These are phyloP conservation scores for Stephanocyclus meneghinianus DNA, from an alignment of 352 stramenopile genomes.

Conservation along the genomic window DNA sequence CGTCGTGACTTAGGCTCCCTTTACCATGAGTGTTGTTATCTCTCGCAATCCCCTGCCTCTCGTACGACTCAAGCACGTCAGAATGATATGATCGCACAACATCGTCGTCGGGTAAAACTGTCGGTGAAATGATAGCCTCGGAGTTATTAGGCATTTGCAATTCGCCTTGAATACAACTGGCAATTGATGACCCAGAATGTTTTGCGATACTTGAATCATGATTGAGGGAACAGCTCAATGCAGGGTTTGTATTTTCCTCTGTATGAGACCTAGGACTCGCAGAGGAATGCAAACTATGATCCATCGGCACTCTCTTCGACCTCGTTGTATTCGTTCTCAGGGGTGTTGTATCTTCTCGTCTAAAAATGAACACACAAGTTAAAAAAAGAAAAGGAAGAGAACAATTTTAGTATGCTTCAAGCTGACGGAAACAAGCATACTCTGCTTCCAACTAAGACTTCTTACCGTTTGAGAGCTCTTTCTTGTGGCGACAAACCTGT, in stretches of 20 bases:
- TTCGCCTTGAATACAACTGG: background rate
- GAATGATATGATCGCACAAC: slow-evolving; percentile 16
- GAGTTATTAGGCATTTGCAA: background rate
- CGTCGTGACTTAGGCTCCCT: background rate
- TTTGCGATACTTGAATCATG: background rate
- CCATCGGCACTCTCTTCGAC: background rate
- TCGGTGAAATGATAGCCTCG: background rate
- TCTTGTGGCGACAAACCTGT: slow-evolving; percentile 2
- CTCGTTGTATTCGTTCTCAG: slow-evolving; percentile 37
- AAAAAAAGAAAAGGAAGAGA: background rate
- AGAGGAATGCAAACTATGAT: background rate
- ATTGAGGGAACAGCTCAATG: background rate
- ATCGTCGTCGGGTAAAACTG: slow-evolving; percentile 4
- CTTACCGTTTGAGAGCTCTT: slow-evolving; percentile 21
- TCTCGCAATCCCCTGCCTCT: background rate
- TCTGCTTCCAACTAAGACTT: background rate
- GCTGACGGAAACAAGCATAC: background rate
- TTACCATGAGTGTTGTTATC: background rate
- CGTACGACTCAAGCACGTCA: slow-evolving; percentile 11
- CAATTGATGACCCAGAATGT: background rate
- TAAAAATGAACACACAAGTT: background rate
- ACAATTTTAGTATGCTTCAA: background rate
- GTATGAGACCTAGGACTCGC: background rate
- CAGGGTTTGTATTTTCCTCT: background rate
- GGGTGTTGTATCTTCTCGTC: slow-evolving; percentile 44